Evolutionary conservation across 345 rosid genomes (phyloP).

Genomic region (Citrus australasica): DNA sequence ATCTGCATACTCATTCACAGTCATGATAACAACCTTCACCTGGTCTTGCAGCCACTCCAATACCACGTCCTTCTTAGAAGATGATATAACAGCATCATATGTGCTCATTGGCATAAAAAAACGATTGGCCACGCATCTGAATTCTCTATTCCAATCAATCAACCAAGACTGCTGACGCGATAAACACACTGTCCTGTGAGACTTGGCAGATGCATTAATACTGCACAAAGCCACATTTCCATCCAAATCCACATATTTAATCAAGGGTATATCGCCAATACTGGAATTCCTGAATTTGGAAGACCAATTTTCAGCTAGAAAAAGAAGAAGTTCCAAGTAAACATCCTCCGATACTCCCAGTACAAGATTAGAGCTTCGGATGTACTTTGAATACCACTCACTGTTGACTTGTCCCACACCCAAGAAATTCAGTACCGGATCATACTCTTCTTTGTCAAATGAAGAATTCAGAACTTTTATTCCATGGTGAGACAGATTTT

Average conservation of each 20-base stretch:
- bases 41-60: slow-evolving; percentile 40
- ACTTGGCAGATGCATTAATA: slow-evolving; percentile 14
- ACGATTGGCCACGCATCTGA: slow-evolving; percentile 25
- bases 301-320: slow-evolving; percentile 53
- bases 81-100: slow-evolving; percentile 24
- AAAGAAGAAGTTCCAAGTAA: slow-evolving; percentile 47
- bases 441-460: slow-evolving; percentile 36
- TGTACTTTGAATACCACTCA: slow-evolving; percentile 63
- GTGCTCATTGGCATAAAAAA: slow-evolving; percentile 49
- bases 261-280: slow-evolving; percentile 39
- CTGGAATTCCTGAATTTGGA: slow-evolving; percentile 27
- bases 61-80: slow-evolving; percentile 16
- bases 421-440: slow-evolving; percentile 45
- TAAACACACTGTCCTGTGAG: slow-evolving; percentile 19
- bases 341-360: slow-evolving; percentile 41
- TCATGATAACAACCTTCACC: slow-evolving; percentile 5
- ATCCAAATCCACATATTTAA: slow-evolving; percentile 40
- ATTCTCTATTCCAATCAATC: slow-evolving; percentile 52
- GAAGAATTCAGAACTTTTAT: slow-evolving; percentile 38
- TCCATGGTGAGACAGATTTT: slow-evolving; percentile 65
- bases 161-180: slow-evolving; percentile 35
- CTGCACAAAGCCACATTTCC: slow-evolving; percentile 38
- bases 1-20: slow-evolving; percentile 31
- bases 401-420: slow-evolving; percentile 36
- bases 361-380: slow-evolving; percentile 50